phyloP scores from a whole-genome alignment of 768 basidiomycete genomes.

The Macrolepiota fuliginosa region DNA sequence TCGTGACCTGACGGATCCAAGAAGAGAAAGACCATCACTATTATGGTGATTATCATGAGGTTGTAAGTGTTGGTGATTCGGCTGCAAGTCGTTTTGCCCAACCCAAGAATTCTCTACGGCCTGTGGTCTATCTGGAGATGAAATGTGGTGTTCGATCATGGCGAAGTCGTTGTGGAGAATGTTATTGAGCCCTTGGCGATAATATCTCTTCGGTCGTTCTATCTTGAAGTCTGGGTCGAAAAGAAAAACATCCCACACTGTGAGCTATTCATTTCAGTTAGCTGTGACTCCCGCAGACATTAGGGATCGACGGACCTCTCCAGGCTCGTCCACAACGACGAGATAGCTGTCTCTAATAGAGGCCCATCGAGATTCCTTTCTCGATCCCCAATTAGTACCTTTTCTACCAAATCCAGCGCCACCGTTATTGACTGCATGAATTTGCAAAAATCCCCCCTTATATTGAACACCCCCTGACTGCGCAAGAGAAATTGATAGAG shows the following conservation, averaged over 20 bases:
- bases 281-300: not conserved
- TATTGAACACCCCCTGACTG: constrained; percentile 82
- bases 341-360: constrained; percentile 90
- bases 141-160: constrained; percentile 8
- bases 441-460: constrained; percentile 82
- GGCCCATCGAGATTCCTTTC: constrained; percentile 82
- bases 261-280: constrained; percentile 43
- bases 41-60: not conserved
- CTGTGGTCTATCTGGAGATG: constrained; percentile 4
- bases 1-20: constrained; percentile 40
- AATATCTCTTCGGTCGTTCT: constrained; percentile 85
- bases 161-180: constrained; percentile 45
- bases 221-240: constrained; percentile 88
- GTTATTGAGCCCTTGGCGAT: constrained; percentile 75
- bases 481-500: constrained; percentile 79
- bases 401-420: constrained; percentile 64
- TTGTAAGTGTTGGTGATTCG: not conserved
- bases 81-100: not conserved
- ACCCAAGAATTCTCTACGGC: constrained; percentile 17
- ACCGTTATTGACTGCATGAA: constrained; percentile 51
- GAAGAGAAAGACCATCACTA: constrained; percentile 11
- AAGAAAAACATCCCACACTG: constrained; percentile 92
- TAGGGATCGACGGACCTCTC: constrained; percentile 53
- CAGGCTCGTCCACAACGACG: constrained; percentile 82
- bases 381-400: constrained; percentile 54